Evolutionary conservation across 1,284 basidiomycete genomes (phyloP), one percentile per base, ranked within the genome.

Genomic region (Cutaneotrichosporon daszewskae): DNA sequence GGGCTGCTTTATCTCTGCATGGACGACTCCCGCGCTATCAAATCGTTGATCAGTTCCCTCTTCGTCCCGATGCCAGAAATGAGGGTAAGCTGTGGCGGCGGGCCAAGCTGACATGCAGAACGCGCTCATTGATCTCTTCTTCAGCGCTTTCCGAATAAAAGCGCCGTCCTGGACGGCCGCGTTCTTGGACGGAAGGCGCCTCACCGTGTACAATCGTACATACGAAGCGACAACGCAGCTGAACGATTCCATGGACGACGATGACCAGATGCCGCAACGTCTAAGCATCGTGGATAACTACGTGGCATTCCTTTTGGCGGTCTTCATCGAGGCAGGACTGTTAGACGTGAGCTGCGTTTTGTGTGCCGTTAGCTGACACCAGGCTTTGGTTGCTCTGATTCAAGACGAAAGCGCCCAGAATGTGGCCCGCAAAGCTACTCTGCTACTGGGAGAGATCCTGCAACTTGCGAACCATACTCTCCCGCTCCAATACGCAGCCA

Each of bases 1-100:
- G 91, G 91, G 8, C 69, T 98, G 24, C 82, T 97, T 76, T 97
- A 96, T 66, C 83, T 96, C 54, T 95, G 89, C 69, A 83, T 92
- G 79, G 79, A 92, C 62, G 80, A 88, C 57, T 84, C 85, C 74
- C 76, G 81, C 16, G 88, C 91, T 0, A 83, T 99, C 49, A 79
- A 82, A 31, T 84, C 86, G 5, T 74, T 98, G 18, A 79, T 98
- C 23, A 79, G 90, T 59, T 87, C 86, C 0, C 73, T 99, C 36
- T 81, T 83, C 49, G 87, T 96, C 69, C 91, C 92, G 5, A 85
- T 87, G 1, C 86, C 16, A 84, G 32, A 89, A 38, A 85, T 87
- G 41, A 78, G 89, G 65, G 90, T 91, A 64, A 54, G 78, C 63
- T n/a, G n/a, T 2, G 9, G 13, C 4, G 7, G 28, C n/a, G 9